Base-by-base conservation (phyloP, 2,329 filamentous ascomycete species). In the Fusarium duplospermum region DNA sequence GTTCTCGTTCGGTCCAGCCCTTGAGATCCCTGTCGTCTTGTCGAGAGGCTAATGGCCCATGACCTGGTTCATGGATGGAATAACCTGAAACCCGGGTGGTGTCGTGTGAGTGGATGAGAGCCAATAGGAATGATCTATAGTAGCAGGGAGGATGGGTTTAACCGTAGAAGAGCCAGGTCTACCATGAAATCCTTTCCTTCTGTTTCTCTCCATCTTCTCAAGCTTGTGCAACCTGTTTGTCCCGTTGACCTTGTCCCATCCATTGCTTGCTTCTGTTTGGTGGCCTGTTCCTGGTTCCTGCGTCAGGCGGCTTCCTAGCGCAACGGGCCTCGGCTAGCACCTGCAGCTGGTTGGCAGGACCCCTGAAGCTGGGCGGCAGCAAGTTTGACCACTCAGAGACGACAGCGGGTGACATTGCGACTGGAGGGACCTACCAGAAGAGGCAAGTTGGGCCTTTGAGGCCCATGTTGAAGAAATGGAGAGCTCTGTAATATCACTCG, bases 221-320 rank as follows among this genome's bases (percentile, higher is more conserved):
- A 6, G 9, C 18, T 52, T 52, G 47, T 20, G 10, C 47, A 52
- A 14, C 47, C 18, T 31, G 47, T n/a, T 50, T 50, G 45, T 29
- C 9, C 24, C 31, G 11, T 33, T 33, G 31, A 33, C 31, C 31
- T 33, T 33, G 29, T 50, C n/a, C 22, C 8, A 50, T n/a, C 16
- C 16, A 4, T 50, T 50, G 42, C 22, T 47, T 50, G 45, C 54
- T 33, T 36, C 54, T 35, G 50, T 31, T 22, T 57, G 31, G 31
- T 58, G 59, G 20, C 61, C 40, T 66, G 68, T 72, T 76, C 68
- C 70, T 67, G 68, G 76, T 77, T 77, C 76, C 76, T 77, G 76
- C 76, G 38, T 77, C 75, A 66, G 69, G 71, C 62, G 66, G 63
- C 60, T 47, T 63, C 54, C 71, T 76, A 75, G 74, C 67, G 74